Base-by-base conservation (phyloP, 2,329 filamentous ascomycete genomes). In the Calonectria montana region DNA sequence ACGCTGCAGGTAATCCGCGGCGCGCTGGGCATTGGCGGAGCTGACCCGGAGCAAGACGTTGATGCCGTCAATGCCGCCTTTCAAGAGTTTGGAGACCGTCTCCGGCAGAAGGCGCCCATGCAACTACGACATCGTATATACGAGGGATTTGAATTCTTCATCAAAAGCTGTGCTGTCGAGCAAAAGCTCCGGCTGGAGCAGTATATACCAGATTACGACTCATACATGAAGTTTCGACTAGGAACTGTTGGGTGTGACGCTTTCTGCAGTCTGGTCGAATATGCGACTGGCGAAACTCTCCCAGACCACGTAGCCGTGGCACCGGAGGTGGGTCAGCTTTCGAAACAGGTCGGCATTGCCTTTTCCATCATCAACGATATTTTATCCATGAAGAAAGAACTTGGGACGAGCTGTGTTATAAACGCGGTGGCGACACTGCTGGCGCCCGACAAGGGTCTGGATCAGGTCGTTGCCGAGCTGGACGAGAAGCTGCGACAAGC, bases 351-450 rank as follows among this genome's bases (percentile, higher is more conserved):
- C 1, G 77, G 73, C 43, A 59, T 79, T 5, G 41, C 79, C 4
- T 67, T 80, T 7, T 73, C 75, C 61, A 53, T 82, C n/a, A 21
- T 79, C n/a, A 82, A 83, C 39, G 81, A 82, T 25, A 39, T 79
- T 4, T 61, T 83, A 9, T 83, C 81, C 1, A 57, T 83, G 31
- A 82, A 80, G 63, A 83, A 83, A 72, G 81, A 83, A 63, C 66
- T 83, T 43, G 25, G 61, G 18, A 73, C 75, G 3, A 74, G 62
- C 18, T 80, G 81, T 63, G 73, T 78, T 27, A 76, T 83, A 65
- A 82, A 82, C 41, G 80, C 77, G 27, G 74, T 83, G 16, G 68
- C 80, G 2, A 62, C 78, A 35, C 71, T 81, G 8, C 69, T 82
- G 65, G 45, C 69, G 15, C 71, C 75, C 35, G 77, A 69, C 8